phyloP scores from a whole-genome alignment of 2,329 filamentous ascomycete species.

The Fusarium buharicum region DNA sequence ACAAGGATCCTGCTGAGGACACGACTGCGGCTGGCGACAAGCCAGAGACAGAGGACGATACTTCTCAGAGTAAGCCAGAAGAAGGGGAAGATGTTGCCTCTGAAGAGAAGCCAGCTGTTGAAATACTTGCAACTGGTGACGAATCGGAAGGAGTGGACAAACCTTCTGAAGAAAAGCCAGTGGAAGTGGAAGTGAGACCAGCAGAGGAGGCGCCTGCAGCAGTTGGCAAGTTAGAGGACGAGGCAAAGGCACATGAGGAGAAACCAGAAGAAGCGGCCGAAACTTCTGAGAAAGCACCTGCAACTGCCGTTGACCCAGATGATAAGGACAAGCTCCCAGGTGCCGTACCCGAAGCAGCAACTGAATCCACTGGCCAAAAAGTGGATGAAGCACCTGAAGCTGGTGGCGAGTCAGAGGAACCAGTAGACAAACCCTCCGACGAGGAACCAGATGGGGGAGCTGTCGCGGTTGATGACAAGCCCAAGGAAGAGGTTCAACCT shows the following conservation, averaged over 20 bases:
- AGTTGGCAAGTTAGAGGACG: neutral
- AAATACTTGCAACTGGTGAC: neutral
- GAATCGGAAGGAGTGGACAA: neutral
- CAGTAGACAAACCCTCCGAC: neutral
- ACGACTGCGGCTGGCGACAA: constrained; percentile 3
- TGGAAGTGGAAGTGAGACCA: constrained; percentile 2
- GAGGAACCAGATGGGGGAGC: neutral
- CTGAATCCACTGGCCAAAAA: constrained; percentile 6
- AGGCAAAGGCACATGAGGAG: constrained; percentile 4
- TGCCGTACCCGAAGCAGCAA: neutral
- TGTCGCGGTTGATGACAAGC: neutral
- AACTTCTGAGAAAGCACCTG: neutral
- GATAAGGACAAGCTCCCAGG: constrained; percentile 4
- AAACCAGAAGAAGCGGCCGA: constrained; percentile 13
- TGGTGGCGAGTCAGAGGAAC: neutral
- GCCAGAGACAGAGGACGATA: constrained; percentile 3
- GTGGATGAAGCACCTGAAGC: neutral
- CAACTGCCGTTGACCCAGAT: neutral
- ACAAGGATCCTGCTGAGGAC: constrained; percentile 10
- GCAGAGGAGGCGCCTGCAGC: constrained; percentile 2
- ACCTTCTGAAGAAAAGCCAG: constrained; percentile 13
- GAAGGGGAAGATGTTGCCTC: constrained; percentile 7
- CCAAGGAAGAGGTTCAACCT: constrained; percentile 3
- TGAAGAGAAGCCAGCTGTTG: constrained; percentile 13
- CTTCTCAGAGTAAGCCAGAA: constrained; percentile 3